phyloP scores from a whole-genome alignment of 495 filamentous ascomycete species.

The Melanomma pulvis-pyrius region DNA sequence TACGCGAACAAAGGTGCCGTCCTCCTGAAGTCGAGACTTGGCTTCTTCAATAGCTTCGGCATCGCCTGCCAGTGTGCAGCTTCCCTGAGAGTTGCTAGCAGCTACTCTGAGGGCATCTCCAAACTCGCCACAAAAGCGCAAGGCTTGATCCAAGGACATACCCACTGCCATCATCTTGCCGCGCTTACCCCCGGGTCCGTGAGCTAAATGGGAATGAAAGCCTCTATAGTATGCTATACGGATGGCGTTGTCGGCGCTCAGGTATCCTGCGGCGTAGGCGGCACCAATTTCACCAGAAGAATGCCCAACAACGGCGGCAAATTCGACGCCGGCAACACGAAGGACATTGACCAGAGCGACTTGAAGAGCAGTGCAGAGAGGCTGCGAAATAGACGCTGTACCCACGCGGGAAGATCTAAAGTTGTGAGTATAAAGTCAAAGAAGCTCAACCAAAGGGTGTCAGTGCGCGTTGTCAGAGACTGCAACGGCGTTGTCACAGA shows the following conservation, averaged over 20 bases:
- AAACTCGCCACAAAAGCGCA: background rate
- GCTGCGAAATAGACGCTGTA: constrained; percentile 37
- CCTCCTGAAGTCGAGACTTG: background rate
- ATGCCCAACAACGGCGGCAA: constrained; percentile 15
- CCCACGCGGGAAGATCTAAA: background rate
- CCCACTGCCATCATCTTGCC: too few relatives aligned
- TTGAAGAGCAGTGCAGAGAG: constrained; percentile 38
- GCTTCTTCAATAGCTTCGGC: constrained; percentile 9
- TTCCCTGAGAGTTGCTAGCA: constrained; percentile 15
- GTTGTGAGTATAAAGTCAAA: too few relatives aligned
- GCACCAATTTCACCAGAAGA: constrained; percentile 28
- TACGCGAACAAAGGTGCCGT: constrained; percentile 11
- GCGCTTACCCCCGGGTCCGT: too few relatives aligned
- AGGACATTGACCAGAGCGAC: constrained; percentile 35
- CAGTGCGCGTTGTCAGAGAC: too few relatives aligned
- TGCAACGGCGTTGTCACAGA: constrained; percentile 1
- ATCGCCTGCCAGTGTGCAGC: constrained; percentile 19
- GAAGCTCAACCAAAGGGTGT: too few relatives aligned
- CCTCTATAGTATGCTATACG: constrained; percentile 48
- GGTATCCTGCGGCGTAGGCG: constrained; percentile 15
- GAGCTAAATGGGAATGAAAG: too few relatives aligned
- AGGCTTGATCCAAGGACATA: background rate
- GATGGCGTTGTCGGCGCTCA: constrained; percentile 48
- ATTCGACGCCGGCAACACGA: background rate
- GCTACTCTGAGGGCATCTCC: background rate